Base-by-base conservation (phyloP, 2,329 filamentous ascomycete species). In the Cladosporium cucumerinum region DNA sequence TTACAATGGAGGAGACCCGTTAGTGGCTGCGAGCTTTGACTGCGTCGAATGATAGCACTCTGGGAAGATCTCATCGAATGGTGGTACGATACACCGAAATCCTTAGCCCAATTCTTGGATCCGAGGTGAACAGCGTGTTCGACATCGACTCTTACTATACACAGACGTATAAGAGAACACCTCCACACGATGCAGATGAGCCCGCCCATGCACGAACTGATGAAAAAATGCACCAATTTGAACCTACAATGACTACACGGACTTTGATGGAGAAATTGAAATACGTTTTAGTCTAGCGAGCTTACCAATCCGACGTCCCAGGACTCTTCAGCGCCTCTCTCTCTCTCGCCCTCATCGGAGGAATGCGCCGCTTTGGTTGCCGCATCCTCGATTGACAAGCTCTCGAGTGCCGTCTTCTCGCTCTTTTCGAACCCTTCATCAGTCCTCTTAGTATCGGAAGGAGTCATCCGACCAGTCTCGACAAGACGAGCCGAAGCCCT, bases 1-100 rank as follows among this genome's bases (percentile, higher is more conserved):
- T n/a, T 70, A 67, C 39, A 61, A 64, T 21, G 69, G 69, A 14
- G 68, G 66, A 11, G 65, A 69, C 49, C 64, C 65, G 2, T 10
- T n/a, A 2, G 36, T 48, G 49, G 60, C 60, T 12, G 34, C 55
- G 18, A 62, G 60, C 34, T 62, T 62, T 32, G 49, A 62, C 43
- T 62, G 60, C 25, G 49, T 48, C 46, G 28, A 55, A 48, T 30
- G 26, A 34, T 46, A 11, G 51, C n/a, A 5, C 10, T 21, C 8
- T 3, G 18, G 6, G n/a, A 5, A 21, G 2, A 21, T 10, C 6
- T n/a, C 18, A 18, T 43, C 11, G 36, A 43, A 16, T 11, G 34
- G 34, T 39, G 34, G 7, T 18, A 39, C 16, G 32, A 14, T 34
- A 14, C 12, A 7, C 16, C 7, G 34, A 39, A 39, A 18, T 39